Evolutionary conservation across 148 eudicot species (phyloP).

Genomic region (Cornus kousa): DNA sequence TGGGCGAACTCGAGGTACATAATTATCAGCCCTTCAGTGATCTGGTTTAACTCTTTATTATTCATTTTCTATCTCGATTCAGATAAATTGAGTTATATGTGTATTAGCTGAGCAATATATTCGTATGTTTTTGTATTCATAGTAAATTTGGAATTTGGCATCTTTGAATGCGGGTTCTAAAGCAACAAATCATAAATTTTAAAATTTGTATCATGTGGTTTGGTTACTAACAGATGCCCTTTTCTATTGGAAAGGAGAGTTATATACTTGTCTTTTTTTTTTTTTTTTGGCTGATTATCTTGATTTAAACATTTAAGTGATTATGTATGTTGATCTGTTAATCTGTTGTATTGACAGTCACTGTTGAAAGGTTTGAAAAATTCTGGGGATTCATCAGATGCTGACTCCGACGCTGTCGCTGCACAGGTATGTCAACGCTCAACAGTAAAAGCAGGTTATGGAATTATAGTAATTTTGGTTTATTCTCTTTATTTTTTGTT

Average conservation of each 20-base stretch:
- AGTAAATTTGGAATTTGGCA: background rate
- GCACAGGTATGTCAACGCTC: slow-evolving; percentile 71
- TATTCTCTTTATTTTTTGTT: background rate
- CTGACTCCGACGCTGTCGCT: slow-evolving; percentile 70
- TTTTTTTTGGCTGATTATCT: background rate
- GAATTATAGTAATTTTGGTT: no score
- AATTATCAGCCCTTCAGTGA: background rate
- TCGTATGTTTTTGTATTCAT: background rate
- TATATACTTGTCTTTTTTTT: no score
- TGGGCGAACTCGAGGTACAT: slow-evolving; percentile 79
- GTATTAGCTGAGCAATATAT: background rate
- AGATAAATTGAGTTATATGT: background rate
- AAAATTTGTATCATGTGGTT: background rate
- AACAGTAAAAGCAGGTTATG: no score
- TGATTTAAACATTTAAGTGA: background rate
- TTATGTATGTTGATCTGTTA: no score
- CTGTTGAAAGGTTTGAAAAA: slow-evolving; percentile 59
- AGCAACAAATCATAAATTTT: no score
- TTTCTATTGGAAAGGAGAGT: background rate
- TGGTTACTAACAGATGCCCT: background rate
- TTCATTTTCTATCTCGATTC: background rate
- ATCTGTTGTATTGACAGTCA: slow-evolving; percentile 34
- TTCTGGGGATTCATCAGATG: slow-evolving; percentile 42
- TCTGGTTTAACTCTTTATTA: background rate
- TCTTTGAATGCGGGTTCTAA: no score